phyloP scores from a whole-genome alignment of 2,329 filamentous ascomycete species.

The Colletotrichum musicola region DNA sequence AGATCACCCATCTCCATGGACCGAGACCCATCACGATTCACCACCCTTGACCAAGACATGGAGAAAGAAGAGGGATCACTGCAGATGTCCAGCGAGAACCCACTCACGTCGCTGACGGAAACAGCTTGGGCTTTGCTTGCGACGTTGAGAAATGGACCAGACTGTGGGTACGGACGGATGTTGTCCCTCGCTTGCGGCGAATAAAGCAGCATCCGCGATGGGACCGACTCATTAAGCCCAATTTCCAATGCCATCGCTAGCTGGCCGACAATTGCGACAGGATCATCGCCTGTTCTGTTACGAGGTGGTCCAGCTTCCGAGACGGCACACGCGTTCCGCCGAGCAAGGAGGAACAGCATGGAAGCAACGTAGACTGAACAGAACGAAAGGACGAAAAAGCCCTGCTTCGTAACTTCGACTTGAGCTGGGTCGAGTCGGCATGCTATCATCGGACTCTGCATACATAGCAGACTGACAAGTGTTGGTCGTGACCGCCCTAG shows the following conservation, averaged over 20 bases:
- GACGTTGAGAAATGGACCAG: conserved; percentile 19
- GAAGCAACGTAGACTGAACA: too few relatives aligned
- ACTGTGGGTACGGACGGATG: not conserved
- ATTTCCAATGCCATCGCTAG: not conserved
- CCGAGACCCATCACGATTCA: not conserved
- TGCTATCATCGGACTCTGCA: not conserved
- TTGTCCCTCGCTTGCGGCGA: not conserved
- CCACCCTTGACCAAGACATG: conserved; percentile 1
- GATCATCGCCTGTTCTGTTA: not conserved
- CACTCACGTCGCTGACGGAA: not conserved
- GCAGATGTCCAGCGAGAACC: not conserved
- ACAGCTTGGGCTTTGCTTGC: not conserved
- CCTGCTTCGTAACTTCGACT: not conserved
- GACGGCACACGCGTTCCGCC: not conserved
- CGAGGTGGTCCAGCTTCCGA: not conserved
- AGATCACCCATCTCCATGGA: conserved; percentile 5
- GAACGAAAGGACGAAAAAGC: not conserved
- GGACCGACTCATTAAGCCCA: not conserved
- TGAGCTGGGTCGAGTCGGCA: not conserved
- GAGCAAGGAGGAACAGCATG: not conserved
- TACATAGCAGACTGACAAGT: conserved; percentile 7
- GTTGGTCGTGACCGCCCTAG: not conserved
- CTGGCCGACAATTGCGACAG: conserved; percentile 9
- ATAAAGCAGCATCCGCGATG: conserved; percentile 2
- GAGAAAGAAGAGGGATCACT: not conserved